Conservation (phyloP, 2,329 filamentous ascomycete genomes). For the Cryphonectria carpinicola region DNA sequence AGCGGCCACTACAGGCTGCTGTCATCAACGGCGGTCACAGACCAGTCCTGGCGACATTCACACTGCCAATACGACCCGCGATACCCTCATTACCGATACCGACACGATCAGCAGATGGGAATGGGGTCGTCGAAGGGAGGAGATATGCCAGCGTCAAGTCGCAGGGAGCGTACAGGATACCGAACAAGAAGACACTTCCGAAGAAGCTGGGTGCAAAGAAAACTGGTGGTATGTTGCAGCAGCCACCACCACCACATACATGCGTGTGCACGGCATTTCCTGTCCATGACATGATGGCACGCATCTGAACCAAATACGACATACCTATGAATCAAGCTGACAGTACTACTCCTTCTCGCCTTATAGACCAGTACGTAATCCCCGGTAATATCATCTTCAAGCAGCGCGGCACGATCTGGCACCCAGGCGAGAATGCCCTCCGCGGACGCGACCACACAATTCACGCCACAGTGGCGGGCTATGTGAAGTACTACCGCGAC, state of each 20-base stretch:
- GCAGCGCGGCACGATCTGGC: conserved; percentile 93
- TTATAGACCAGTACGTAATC: conserved; percentile 83
- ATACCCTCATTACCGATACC: conserved; percentile 30
- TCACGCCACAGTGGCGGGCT: conserved; percentile 81
- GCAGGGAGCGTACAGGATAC: conserved; percentile 70
- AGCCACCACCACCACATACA: not conserved
- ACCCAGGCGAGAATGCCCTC: conserved; percentile 90
- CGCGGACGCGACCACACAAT: conserved; percentile 98
- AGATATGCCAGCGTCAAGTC: conserved; percentile 64
- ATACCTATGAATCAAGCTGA: conserved; percentile 7
- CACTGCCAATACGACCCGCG: conserved; percentile 32
- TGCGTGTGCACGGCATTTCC: not conserved
- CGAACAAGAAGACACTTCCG: conserved; percentile 61
- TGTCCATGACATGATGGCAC: not conserved
- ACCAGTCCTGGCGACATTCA: conserved; percentile 31
- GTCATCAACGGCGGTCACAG: conserved; percentile 34
- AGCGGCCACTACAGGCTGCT: conserved; percentile 47
- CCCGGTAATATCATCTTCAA: conserved; percentile 98
- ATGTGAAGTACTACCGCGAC: conserved; percentile 96
- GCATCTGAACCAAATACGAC: not conserved
- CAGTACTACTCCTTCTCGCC: not conserved
- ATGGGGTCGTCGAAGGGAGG: conserved; percentile 52
- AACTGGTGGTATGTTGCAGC: conserved; percentile 69
- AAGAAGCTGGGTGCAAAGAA: conserved; percentile 96
- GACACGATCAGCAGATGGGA: conserved; percentile 41